phyloP scores from a whole-genome alignment of 352 stramenopile genomes.

The Phytopythium sindhum region DNA sequence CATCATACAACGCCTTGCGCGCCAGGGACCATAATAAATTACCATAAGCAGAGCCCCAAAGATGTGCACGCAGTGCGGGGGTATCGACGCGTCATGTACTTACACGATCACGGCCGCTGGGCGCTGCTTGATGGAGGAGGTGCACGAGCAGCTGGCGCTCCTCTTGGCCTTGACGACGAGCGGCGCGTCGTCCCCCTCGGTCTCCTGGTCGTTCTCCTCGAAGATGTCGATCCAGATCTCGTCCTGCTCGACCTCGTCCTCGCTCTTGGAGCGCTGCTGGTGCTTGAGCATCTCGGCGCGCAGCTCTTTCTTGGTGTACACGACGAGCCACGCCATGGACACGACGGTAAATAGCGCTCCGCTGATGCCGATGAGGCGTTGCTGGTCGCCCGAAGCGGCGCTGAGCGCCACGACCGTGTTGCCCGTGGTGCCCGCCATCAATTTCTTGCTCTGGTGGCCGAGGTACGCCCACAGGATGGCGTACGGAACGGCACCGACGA shows the following conservation, averaged over 20 bases:
- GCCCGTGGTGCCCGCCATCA: slow-evolving; percentile 23
- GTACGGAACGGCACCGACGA: slow-evolving; percentile 48
- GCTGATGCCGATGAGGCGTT: slow-evolving; percentile 24
- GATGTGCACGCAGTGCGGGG: not conserved
- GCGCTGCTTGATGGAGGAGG: slow-evolving; percentile 10
- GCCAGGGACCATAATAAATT: not conserved
- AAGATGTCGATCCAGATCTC: slow-evolving; percentile 29
- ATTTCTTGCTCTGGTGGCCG: slow-evolving; percentile 46
- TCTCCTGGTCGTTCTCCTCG: slow-evolving; percentile 17
- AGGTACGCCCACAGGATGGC: slow-evolving; percentile 67
- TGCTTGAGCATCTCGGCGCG: slow-evolving; percentile 34
- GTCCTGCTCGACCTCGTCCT: slow-evolving; percentile 17
- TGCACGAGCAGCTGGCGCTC: slow-evolving; percentile 8
- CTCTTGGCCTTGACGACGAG: slow-evolving; percentile 4
- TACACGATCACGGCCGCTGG: slow-evolving; percentile 1
- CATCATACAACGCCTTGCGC: not conserved
- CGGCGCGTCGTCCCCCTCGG: slow-evolving; percentile 9
- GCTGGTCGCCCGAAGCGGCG: slow-evolving; percentile 17
- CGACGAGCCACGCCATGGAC: slow-evolving; percentile 46
- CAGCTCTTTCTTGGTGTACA: slow-evolving; percentile 48
- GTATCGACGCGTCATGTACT: not conserved
- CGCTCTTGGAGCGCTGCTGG: slow-evolving; percentile 18
- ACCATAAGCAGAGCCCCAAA: not conserved
- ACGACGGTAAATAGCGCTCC: slow-evolving; percentile 34
- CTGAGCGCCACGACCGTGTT: slow-evolving; percentile 10